Conservation (phyloP, 2,329 filamentous ascomycete genomes). For the Pseudocercospora musae region DNA sequence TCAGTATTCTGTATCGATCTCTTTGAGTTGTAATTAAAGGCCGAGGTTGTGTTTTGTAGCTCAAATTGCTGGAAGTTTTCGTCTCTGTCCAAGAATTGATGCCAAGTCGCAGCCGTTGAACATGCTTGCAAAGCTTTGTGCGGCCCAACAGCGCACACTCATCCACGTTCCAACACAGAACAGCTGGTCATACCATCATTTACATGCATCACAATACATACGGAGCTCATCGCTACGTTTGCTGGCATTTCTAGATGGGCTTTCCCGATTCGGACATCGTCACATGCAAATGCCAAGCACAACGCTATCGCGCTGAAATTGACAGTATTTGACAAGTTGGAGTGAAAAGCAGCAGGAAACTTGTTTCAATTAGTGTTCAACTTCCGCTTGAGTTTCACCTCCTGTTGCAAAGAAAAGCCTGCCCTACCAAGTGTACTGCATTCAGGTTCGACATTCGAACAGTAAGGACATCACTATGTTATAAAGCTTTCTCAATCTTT, state of each 20-base stretch:
- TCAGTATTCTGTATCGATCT: too few relatives aligned
- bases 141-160: neutral
- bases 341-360: too few relatives aligned
- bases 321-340: neutral
- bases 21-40: too few relatives aligned
- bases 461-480: neutral
- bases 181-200: too few relatives aligned
- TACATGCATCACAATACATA: neutral
- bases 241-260: neutral
- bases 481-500: neutral
- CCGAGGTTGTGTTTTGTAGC: neutral
- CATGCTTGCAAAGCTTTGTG: neutral
- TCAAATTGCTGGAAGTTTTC: neutral
- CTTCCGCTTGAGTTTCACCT: too few relatives aligned
- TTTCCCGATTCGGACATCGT: neutral
- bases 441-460: neutral
- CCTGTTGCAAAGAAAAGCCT: neutral
- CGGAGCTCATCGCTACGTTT: neutral
- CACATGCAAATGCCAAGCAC: neutral
- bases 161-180: too few relatives aligned
- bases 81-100: neutral
- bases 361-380: too few relatives aligned
- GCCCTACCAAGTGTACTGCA: neutral
- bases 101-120: neutral
- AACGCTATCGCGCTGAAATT: neutral